These are phyloP conservation scores for Pseudonitzschia multiseries DNA, from an alignment of 108 stramenopile genomes.

Conservation along the genomic window DNA sequence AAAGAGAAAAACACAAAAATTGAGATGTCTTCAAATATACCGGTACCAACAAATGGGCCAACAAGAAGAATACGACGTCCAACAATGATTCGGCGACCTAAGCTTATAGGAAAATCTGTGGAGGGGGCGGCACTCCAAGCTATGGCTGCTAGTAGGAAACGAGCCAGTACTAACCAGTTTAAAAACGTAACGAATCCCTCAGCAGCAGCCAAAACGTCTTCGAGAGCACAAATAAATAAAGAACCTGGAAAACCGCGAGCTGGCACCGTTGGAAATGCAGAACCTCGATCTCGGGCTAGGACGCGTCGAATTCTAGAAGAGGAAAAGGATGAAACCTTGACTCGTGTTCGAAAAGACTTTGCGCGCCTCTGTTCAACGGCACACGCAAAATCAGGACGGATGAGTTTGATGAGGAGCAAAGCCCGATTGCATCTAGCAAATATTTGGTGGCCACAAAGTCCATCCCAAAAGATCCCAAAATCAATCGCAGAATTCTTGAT, in stretches of 20 bases:
- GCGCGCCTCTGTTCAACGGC: neutral
- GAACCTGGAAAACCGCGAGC: conserved; percentile 4
- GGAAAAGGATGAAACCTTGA: conserved; percentile 16
- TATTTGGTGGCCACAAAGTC: conserved; percentile 34
- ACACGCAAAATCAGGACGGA: conserved; percentile 8
- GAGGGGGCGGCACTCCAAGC: conserved; percentile 82
- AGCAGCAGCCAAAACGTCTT: neutral
- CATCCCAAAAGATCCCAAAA: conserved; percentile 9
- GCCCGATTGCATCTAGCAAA: conserved; percentile 15
- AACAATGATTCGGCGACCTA: conserved; percentile 65
- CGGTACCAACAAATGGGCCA: neutral
- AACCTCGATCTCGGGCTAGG: conserved; percentile 4
- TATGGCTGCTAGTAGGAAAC: conserved; percentile 52
- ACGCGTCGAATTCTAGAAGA: neutral
- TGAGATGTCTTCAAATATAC: neutral
- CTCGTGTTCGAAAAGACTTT: conserved; percentile 22
- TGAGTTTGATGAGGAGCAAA: conserved; percentile 18
- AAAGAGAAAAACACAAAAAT: neutral
- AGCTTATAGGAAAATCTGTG: conserved; percentile 74
- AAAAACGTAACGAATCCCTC: conserved; percentile 21
- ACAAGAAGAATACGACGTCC: conserved; percentile 51
- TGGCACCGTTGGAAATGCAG: neutral
- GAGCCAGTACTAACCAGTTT: conserved; percentile 52
- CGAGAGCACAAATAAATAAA: neutral
- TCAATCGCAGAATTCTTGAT: conserved; percentile 24